phyloP scores from a whole-genome alignment of 352 stramenopile species.

The Pythium aphanidermatum region DNA sequence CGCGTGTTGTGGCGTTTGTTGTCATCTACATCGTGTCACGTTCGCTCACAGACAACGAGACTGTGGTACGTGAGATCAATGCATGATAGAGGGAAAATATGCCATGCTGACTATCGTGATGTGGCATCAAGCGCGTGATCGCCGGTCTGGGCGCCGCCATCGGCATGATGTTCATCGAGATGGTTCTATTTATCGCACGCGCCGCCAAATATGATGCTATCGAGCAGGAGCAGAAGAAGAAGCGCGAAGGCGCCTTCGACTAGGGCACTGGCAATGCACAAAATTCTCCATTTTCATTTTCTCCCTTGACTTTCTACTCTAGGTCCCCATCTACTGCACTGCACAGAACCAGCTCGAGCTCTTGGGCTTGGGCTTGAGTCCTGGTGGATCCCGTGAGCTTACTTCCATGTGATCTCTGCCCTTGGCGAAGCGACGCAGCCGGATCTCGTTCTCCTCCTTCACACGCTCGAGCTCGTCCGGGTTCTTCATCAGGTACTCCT shows the following conservation, averaged over 20 bases:
- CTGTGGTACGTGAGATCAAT: constrained; percentile 34
- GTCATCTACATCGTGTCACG: constrained; percentile 70
- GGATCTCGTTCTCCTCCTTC: constrained; percentile 76
- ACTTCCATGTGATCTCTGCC: constrained; percentile 73
- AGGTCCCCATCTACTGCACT: too few relatives aligned
- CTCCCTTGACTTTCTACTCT: too few relatives aligned
- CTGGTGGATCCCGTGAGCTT: constrained; percentile 33
- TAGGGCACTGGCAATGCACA: too few relatives aligned
- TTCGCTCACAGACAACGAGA: constrained; percentile 68
- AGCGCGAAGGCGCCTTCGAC: constrained; percentile 16
- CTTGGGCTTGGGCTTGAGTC: constrained; percentile 12
- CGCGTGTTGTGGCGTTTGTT: constrained; percentile 72
- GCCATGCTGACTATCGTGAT: neutral
- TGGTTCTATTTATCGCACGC: constrained; percentile 81
- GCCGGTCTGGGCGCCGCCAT: constrained; percentile 63
- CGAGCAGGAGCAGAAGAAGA: constrained; percentile 24
- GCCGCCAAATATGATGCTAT: constrained; percentile 61
- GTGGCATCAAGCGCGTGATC: constrained; percentile 42
- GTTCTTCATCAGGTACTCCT: constrained; percentile 59
- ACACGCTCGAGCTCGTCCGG: constrained; percentile 72
- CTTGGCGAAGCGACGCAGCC: constrained; percentile 71
- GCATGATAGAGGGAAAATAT: too few relatives aligned
- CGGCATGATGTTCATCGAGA: constrained; percentile 86
- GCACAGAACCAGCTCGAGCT: constrained; percentile 8
- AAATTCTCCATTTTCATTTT: too few relatives aligned